Conservation (phyloP, 129 eudicot species). For the Flaveria bidentis region DNA sequence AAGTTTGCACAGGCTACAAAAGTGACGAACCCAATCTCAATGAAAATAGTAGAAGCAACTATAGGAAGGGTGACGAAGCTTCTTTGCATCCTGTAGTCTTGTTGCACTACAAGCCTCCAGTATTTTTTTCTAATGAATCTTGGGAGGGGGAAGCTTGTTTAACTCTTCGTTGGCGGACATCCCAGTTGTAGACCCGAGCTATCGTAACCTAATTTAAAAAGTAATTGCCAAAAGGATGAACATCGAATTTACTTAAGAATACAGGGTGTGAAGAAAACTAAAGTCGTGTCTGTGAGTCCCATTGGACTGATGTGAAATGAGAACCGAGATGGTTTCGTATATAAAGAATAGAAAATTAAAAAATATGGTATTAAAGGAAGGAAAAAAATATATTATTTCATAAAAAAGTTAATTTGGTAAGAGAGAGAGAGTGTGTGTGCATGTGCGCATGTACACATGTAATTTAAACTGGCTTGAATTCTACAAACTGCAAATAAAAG, state of each 20-base stretch:
- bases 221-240: not conserved
- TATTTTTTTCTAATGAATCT: constrained; percentile 50
- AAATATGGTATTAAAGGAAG: not conserved
- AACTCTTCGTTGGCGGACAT: constrained; percentile 85
- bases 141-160: constrained; percentile 50
- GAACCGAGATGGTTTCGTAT: too few relatives aligned
- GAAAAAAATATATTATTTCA: not conserved
- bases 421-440: not conserved
- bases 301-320: too few relatives aligned
- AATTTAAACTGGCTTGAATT: not conserved
- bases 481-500: not conserved
- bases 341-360: too few relatives aligned
- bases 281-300: too few relatives aligned
- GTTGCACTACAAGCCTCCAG: not conserved
- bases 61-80: too few relatives aligned
- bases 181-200: constrained; percentile 98
- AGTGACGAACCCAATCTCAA: too few relatives aligned
- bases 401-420: not conserved
- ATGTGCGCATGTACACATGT: not conserved
- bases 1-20: not conserved
- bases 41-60: too few relatives aligned
- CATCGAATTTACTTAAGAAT: not conserved
- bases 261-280: not conserved
- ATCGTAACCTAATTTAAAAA: constrained; percentile 70
- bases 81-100: too few relatives aligned